Conservation (phyloP, 768 basidiomycete species). For the Pleurotus cornucopiae region DNA sequence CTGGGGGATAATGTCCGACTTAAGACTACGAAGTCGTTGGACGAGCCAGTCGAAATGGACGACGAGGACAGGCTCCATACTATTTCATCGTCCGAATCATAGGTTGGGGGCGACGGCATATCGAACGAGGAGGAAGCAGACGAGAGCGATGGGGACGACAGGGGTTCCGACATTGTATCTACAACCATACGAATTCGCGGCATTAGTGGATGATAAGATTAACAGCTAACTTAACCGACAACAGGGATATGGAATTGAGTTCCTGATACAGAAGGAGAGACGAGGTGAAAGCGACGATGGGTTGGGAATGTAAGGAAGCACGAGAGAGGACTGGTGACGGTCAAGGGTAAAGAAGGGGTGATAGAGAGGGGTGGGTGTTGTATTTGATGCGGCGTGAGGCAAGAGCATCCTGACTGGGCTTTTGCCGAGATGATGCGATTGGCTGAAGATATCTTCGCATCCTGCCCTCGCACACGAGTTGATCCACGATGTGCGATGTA, state of each 20-base stretch:
- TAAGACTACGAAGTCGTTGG: conserved; percentile 51
- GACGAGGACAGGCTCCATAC: conserved; percentile 39
- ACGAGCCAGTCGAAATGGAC: conserved; percentile 27
- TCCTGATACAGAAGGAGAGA: background rate
- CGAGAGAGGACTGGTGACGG: conserved; percentile 12
- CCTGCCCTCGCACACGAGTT: background rate
- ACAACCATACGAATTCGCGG: background rate
- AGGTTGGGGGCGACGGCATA: conserved; percentile 16
- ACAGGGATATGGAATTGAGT: background rate
- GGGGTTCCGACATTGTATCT: conserved; percentile 9
- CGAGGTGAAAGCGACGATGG: background rate
- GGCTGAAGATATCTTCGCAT: background rate
- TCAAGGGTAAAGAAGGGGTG: conserved; percentile 3
- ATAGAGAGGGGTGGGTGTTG: background rate
- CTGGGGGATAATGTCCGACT: conserved; percentile 25
- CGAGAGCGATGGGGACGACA: conserved; percentile 19
- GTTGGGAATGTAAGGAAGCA: conserved; percentile 1
- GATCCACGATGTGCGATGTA: background rate
- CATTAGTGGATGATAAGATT: background rate
- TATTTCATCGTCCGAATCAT: conserved; percentile 53
- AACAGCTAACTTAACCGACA: background rate
- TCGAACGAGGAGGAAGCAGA: conserved; percentile 21
- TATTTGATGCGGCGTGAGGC: background rate
- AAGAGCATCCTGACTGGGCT: background rate
- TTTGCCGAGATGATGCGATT: conserved; percentile 4